Percentiles rank a stretch among this genome's conserved stretches.
These are phyloP conservation scores for Alternaria alternata DNA, from an alignment of 2,329 filamentous ascomycete species.

Conservation along the genomic window DNA sequence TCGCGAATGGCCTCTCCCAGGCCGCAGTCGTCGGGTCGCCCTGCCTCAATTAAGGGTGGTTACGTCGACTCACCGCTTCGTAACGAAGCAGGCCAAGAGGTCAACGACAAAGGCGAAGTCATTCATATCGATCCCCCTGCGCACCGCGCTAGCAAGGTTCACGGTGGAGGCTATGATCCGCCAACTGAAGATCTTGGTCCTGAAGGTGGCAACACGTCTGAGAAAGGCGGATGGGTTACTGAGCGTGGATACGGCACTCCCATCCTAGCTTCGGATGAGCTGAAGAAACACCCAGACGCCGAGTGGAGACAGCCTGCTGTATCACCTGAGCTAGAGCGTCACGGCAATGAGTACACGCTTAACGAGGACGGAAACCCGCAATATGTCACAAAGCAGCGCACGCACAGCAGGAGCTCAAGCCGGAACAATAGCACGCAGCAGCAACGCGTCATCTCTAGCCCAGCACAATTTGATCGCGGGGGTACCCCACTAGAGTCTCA, in stretches of 20 bases:
- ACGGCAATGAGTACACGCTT: constrained; percentile 63
- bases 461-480: constrained; percentile 59
- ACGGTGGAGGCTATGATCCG: constrained; percentile 61
- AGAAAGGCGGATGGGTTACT: constrained; percentile 61
- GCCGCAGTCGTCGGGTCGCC: constrained; percentile 58
- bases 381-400: constrained; percentile 61
- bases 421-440: constrained; percentile 68
- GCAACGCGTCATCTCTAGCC: constrained; percentile 40
- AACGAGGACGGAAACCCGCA: constrained; percentile 47
- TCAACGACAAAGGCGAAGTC: constrained; percentile 64
- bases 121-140: constrained; percentile 80
- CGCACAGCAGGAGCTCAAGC: constrained; percentile 58
- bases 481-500: constrained; percentile 83
- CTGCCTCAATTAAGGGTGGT: constrained; percentile 58
- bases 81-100: constrained; percentile 56
- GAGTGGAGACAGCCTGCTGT: constrained; percentile 81
- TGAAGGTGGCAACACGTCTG: constrained; percentile 55
- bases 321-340: constrained; percentile 70
- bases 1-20: constrained; percentile 77
- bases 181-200: constrained; percentile 61
- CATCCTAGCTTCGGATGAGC: constrained; percentile 88
- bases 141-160: constrained; percentile 54
- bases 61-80: constrained; percentile 61
- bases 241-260: constrained; percentile 74
- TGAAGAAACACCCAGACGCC: constrained; percentile 74